Base-by-base conservation (phyloP, 306 rosid species). In the Urtica urens region DNA sequence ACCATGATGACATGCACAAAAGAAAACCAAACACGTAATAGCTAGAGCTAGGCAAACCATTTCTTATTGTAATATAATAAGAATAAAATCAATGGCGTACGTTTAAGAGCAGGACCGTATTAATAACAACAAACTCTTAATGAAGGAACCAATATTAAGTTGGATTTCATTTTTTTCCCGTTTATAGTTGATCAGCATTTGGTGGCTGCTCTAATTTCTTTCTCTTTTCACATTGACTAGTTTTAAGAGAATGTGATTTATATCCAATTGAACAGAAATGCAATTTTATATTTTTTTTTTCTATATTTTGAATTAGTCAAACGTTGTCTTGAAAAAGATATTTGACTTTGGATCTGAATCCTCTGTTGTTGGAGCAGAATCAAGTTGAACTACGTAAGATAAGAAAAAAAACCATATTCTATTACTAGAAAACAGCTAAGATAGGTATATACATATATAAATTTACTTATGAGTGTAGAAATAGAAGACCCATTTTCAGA, bases 111-210 rank as follows among this genome's bases (percentile, higher is more conserved):
- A 35, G 18, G 30, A 29, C 27, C 37, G 40, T 34, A 11, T 7
- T n/a, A 29, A 18, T 29, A 1, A 3, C 6, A 17, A 29, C 10
- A 50, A 1, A 11, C 3, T 2, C 40, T 17, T n/a, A 28, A 21
- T 14, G 28, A 49, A 29, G 30, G 54, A 29, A 49, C 16, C 22
- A 51, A 51, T 31, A 31, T 26, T 17, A 33, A 31, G 28, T 31
- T 41, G 43, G 57, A 25, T 19, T 33, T 21, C 42, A 13, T 11
- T 15, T 19, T 49, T 17, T 29, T 49, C 31, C 38, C 10, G 24
- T 49, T 49, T 49, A 26, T 51, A 51, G 57, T 51, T 51, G 57
- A 51, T 51, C 57, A 51, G 42, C 35, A 51, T 51, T 51, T 51
- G 57, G 57, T 51, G 35, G 55, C 9, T 11, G 43, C 29, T 51